These are phyloP conservation scores for Sclerotinia subarctica DNA, from an alignment of 2,329 filamentous ascomycete genomes.

Conservation along the genomic window DNA sequence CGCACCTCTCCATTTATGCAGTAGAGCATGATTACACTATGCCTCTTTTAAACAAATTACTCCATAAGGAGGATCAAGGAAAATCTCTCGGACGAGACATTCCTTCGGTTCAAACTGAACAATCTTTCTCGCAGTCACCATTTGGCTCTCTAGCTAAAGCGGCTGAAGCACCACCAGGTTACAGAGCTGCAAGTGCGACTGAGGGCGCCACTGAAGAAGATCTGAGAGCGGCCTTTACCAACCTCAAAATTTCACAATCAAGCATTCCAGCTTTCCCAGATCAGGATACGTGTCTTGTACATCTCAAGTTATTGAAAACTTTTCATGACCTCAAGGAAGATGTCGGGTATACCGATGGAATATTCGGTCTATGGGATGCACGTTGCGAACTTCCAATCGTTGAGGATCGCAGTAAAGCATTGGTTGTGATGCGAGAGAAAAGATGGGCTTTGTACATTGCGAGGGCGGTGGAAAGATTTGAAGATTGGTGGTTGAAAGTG, in stretches of 20 bases:
- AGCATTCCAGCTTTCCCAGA: slow-evolving; percentile 40
- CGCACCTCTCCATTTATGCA: not conserved
- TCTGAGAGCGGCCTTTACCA: slow-evolving; percentile 40
- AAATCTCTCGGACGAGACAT: not conserved
- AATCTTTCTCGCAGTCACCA: not conserved
- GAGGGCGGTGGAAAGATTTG: slow-evolving; percentile 64
- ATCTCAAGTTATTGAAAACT: slow-evolving; percentile 69
- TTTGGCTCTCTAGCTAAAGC: not conserved
- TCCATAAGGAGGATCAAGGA: not conserved
- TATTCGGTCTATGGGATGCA: slow-evolving; percentile 60
- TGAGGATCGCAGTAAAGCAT: slow-evolving; percentile 39
- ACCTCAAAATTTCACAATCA: slow-evolving; percentile 39
- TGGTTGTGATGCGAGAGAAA: slow-evolving; percentile 62
- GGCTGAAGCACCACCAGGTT: slow-evolving; percentile 26
- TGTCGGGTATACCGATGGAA: slow-evolving; percentile 61
- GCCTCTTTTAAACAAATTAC: not conserved
- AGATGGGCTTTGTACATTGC: slow-evolving; percentile 68
- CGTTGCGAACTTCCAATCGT: slow-evolving; percentile 35
- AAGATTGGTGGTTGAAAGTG: slow-evolving; percentile 56
- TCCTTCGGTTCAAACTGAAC: not conserved
- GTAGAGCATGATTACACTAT: not conserved
- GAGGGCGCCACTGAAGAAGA: slow-evolving; percentile 24
- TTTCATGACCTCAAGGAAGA: slow-evolving; percentile 66
- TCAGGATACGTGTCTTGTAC: slow-evolving; percentile 61
- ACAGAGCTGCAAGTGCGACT: slow-evolving; percentile 25